Base-by-base conservation (phyloP, 2,329 filamentous ascomycete species). In the Daldinia eschscholtzii region DNA sequence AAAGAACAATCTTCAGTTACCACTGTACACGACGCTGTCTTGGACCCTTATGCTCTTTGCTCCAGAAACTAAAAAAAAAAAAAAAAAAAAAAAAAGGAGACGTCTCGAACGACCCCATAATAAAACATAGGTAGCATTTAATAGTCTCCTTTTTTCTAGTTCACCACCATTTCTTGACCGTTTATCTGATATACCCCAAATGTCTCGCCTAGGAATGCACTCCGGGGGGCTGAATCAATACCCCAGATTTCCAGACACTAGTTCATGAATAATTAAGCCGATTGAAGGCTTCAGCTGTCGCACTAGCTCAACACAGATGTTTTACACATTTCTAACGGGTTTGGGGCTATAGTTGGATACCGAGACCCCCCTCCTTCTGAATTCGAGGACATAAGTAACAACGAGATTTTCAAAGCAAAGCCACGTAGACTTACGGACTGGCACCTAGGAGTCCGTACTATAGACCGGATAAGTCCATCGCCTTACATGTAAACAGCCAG, bases 31-130 rank as follows among this genome's bases (percentile, higher is more conserved):
- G 33, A 15, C 9, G 6, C 6, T 57, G 57, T 42, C 50, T 57
- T 52, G 50, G 57, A 57, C 57, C 57, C 41, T 23, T 65, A 57
- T 33, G 20, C 13, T 33, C 23, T 18, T 39, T 26, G 3, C 50
- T 42, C 3, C 2, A 15, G 13, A 60, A 2, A 48, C 3, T 2
- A 12, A 42, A 28, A 10, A n/a, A n/a, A 12, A 42, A 28, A 10
- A 12, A 42, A 28, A 10, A 12, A 42, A 28, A 10, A 12, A 42
- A 28, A 10, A 5, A 30, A 4, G 26, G 5, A 50, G 46, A 18
- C 30, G 26, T 50, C 46, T 30, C n/a, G 26, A 50, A 50, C 5
- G 7, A 12, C 9, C 6, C 26, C 10, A 6, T 13, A 30, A 50
- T 50, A 50, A 13, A 50, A 33, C 26, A 15, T n/a, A 23, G 20